Base-by-base conservation (phyloP, 345 rosid species). In the Cochlearia excelsa region DNA sequence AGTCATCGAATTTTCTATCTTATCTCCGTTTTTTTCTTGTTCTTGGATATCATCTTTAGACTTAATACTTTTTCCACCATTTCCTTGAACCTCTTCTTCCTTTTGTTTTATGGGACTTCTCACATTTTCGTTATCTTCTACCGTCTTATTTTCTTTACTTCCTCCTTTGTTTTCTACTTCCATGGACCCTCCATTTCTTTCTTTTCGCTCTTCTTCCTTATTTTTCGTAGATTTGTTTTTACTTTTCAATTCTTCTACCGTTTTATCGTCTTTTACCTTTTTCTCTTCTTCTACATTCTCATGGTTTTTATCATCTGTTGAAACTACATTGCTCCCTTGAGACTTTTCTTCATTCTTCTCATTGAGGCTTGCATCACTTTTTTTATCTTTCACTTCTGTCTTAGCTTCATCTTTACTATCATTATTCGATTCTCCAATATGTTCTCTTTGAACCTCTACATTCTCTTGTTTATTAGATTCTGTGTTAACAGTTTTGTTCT, bases 71-170 rank as follows among this genome's bases (percentile, higher is more conserved):
- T 31, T 5, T 31, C 35, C 35, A 31, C 35, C 35, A 31, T 26
- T 40, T 42, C 26, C n/a, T 30, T 47, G 35, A 55, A 3, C 28
- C 31, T 56, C 33, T 38, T 4, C 5, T 1, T 4, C 8, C 26
- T 65, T 56, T 4, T 10, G 57, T 3, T 57, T 46, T 27, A 43
- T 28, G 43, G 51, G 28, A 8, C 51, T 59, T 59, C 51, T 59
- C 10, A 39, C 41, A 42, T 33, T 43, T 31, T 42, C 2, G 4
- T 51, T 34, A 31, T 2, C n/a, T 4, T 30, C 35, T 5, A 1
- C 2, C 0, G 26, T 28, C 6, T 50, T 48, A n/a, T 28, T 33
- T 8, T 61, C 66, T 5, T 49, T 53, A 35, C 30, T 23, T 16
- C 37, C 58, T 54, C 5, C 35, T 33, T 33, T 33, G 35, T 8